phyloP scores from a whole-genome alignment of 2,329 filamentous ascomycete genomes.

The Aspergillus floridensis region DNA sequence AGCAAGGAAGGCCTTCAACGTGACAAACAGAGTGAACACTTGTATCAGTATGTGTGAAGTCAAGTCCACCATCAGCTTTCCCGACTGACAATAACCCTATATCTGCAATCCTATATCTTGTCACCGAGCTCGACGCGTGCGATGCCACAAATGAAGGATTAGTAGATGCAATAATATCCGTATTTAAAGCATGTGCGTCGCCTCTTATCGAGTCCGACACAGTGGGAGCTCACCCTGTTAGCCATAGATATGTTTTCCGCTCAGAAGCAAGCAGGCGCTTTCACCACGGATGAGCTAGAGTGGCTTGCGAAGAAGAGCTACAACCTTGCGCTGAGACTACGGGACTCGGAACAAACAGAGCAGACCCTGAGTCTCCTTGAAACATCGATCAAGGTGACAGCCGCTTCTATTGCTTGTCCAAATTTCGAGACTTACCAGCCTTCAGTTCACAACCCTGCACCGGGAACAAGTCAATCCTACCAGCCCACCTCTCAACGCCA shows the following conservation, averaged over 20 bases:
- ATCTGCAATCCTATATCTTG: conserved; percentile 45
- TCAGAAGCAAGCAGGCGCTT: conserved; percentile 47
- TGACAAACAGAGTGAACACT: conserved; percentile 56
- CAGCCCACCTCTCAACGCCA: conserved; percentile 48
- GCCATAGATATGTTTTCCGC: conserved; percentile 47
- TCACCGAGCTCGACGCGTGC: conserved; percentile 42
- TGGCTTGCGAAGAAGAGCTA: conserved; percentile 85
- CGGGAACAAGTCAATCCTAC: conserved; percentile 19
- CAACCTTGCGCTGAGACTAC: conserved; percentile 68
- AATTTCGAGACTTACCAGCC: conserved; percentile 33
- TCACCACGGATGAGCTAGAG: conserved; percentile 66
- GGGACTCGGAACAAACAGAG: conserved; percentile 55
- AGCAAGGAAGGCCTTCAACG: conserved; percentile 52
- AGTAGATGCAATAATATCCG: conserved; percentile 52
- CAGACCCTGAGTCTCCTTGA: conserved; percentile 56
- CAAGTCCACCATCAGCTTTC: background rate
- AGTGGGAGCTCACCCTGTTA: conserved; percentile 35
- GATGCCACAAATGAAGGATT: conserved; percentile 22
- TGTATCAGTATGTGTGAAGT: conserved; percentile 56
- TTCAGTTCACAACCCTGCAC: conserved; percentile 43
- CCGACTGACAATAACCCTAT: conserved; percentile 29
- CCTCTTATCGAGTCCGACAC: conserved; percentile 24
- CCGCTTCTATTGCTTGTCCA: background rate
- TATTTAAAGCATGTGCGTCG: conserved; percentile 52
- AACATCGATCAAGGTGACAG: conserved; percentile 42